phyloP scores from a whole-genome alignment of 208 protist genomes.

The Acanthamoeba lenticulata region DNA sequence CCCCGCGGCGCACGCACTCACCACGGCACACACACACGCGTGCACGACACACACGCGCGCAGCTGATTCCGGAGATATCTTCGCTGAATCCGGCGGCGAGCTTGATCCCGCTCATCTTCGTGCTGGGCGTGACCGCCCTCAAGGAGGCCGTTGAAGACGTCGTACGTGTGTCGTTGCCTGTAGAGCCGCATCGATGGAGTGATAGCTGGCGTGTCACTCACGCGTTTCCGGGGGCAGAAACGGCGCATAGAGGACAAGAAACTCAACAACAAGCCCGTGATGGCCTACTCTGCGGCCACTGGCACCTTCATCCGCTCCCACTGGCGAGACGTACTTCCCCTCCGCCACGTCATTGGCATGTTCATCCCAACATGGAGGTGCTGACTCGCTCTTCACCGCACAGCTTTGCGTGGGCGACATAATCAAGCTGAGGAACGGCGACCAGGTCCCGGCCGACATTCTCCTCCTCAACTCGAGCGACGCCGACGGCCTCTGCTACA shows the following conservation, averaged over 20 bases:
- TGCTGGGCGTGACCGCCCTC: constrained; percentile 81
- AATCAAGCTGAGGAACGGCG: constrained; percentile 69
- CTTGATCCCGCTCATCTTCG: constrained; percentile 79
- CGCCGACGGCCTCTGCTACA: constrained; percentile 78
- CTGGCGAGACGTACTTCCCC: neutral
- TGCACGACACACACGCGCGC: neutral
- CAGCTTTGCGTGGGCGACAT: constrained; percentile 79
- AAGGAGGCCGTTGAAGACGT: constrained; percentile 86
- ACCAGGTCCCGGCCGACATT: constrained; percentile 81
- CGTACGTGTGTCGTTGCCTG: constrained; percentile 39
- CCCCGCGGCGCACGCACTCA: neutral
- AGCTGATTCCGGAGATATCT: constrained; percentile 71
- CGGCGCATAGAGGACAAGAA: neutral
- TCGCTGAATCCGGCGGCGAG: constrained; percentile 33
- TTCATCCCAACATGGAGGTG: neutral
- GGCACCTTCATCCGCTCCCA: neutral
- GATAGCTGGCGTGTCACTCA: neutral
- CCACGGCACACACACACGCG: neutral
- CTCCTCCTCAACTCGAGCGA: constrained; percentile 70
- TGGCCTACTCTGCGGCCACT: neutral
- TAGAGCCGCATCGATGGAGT: too few relatives aligned
- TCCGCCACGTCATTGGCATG: neutral
- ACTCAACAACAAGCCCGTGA: neutral
- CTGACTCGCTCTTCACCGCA: neutral
- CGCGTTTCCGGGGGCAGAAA: neutral